A percentile compares a stretch with the other conserved stretches of the same genome.
These are phyloP conservation scores for Pestalotiopsis fici DNA, from an alignment of 2,329 filamentous ascomycete genomes.

Conservation along the genomic window DNA sequence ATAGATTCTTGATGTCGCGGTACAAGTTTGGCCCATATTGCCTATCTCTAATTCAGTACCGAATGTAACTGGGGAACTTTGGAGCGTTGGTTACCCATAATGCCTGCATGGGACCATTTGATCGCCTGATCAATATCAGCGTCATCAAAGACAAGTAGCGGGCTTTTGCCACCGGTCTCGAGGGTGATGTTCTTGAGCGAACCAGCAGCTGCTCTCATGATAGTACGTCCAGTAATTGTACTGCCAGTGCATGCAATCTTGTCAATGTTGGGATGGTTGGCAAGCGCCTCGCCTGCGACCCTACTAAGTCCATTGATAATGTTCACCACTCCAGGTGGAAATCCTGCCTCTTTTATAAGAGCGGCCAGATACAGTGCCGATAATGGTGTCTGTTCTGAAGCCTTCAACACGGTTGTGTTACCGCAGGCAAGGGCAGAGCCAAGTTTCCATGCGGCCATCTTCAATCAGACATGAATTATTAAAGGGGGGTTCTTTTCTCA, in stretches of 20 bases:
- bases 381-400: conserved; percentile 68
- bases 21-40: conserved; percentile 68
- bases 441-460: conserved; percentile 78
- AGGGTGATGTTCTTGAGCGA: conserved; percentile 68
- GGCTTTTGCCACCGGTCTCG: conserved; percentile 68
- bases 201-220: conserved; percentile 72
- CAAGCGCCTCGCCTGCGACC: conserved; percentile 69
- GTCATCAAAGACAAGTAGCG: conserved; percentile 64
- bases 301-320: conserved; percentile 72
- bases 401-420: conserved; percentile 65
- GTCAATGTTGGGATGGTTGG: conserved; percentile 67
- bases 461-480: conserved; percentile 31
- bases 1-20: conserved; percentile 63
- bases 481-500: no score
- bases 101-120: conserved; percentile 53
- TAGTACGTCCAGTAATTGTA: conserved; percentile 69
- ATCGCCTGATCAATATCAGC: conserved; percentile 69
- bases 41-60: no score
- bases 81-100: conserved; percentile 63
- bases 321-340: conserved; percentile 78
- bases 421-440: conserved; percentile 69
- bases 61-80: no score
- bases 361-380: conserved; percentile 66
- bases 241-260: conserved; percentile 82
- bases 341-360: conserved; percentile 71